Base-by-base conservation (phyloP, 768 basidiomycete species). In the Lanmaoa pseudosensibilis region DNA sequence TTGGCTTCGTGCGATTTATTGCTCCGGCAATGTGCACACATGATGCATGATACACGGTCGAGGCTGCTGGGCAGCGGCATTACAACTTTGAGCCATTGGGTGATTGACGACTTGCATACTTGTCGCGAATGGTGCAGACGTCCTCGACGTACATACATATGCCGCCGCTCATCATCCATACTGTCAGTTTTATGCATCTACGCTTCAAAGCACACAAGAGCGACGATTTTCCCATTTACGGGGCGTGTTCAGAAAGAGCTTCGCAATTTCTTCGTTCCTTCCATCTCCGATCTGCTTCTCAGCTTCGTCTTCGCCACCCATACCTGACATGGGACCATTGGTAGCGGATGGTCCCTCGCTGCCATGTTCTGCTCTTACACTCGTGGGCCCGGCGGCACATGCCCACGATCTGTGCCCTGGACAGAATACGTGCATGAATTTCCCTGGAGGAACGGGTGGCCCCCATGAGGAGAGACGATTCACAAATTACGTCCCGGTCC, bases 1-100 rank as follows among this genome's bases (percentile, higher is more conserved):
- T 11, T 32, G 37, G 49, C 64, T 68, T 68, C 66, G 56, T 57
- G 44, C 65, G 67, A 69, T 68, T 58, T 50, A 68, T 68, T 69
- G 58, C 66, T 52, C 57, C 49, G 38, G 49, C 25, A 50, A 45
- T 44, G 38, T 11, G 50, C 23, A 32, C 53, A 41, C 61, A 54
- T 56, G 64, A 44, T 55, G 41, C 61, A 54, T 56, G 64, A 44
- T 55, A 8, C 41, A 43, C 44, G 53, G 37, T 37, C 47, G 5
- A 37, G 13, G 27, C 21, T 36, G 32, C 25, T 30, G 32, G 11
- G 33, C 25, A 40, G 21, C 36, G 19, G 25, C 36, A 19, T 10
- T n/a, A 43, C 34, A 11, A 13, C 36, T 23, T 50, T 34, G 21
- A 6, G 38, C 43, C 23, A 30, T 30, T 38, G 23, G 32, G 12